These are phyloP conservation scores for Arabidopsis lyrata DNA, from an alignment of 441 rosid species.

Conservation along the genomic window DNA sequence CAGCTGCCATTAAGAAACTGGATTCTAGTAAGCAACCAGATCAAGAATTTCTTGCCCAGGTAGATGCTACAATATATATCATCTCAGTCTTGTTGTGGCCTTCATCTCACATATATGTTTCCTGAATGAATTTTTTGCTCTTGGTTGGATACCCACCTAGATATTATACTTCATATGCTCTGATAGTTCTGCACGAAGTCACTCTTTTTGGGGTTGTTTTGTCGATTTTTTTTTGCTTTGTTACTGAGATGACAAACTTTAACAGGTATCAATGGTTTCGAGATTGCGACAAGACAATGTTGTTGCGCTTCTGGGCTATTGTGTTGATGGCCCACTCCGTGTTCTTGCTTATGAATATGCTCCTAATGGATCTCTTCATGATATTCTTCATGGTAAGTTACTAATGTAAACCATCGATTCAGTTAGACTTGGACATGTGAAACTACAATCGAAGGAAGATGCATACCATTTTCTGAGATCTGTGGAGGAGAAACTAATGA, in stretches of 20 bases:
- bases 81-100: background rate
- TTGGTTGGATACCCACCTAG: background rate
- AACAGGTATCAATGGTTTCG: constrained; percentile 67
- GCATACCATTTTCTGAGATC: background rate
- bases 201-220: background rate
- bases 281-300: constrained; percentile 67
- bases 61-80: constrained; percentile 23
- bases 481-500: background rate
- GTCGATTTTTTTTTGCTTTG: constrained; percentile 3
- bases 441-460: constrained; percentile 7
- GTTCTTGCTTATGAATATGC: constrained; percentile 69
- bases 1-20: constrained; percentile 67
- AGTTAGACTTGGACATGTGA: constrained; percentile 9
- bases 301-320: constrained; percentile 68
- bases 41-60: constrained; percentile 67
- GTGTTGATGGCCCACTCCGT: constrained; percentile 60
- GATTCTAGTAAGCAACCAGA: constrained; percentile 73
- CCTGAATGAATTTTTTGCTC: background rate
- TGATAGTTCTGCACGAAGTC: background rate
- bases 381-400: constrained; percentile 63
- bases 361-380: constrained; percentile 70
- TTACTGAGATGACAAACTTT: constrained; percentile 22
- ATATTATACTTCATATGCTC: background rate
- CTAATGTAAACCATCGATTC: background rate
- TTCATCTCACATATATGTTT: constrained; percentile 12